Conservation (phyloP, 495 filamentous ascomycete species). For the Symbiotaphrina buchneri region DNA sequence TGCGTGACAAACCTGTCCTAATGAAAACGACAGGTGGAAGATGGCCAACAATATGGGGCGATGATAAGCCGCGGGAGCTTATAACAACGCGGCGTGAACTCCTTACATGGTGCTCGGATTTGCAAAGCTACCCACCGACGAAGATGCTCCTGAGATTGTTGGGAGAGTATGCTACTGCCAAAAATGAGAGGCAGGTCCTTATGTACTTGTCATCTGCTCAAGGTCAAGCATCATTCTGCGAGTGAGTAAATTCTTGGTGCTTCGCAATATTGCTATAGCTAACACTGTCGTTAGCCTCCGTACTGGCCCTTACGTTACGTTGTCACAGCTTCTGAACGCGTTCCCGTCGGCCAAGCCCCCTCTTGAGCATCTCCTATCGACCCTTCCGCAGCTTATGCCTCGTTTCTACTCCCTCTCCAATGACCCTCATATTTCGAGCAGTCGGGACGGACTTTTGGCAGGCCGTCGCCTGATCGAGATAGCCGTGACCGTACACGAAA, state of each 20-base stretch:
- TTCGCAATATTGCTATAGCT: neutral
- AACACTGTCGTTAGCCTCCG: conserved; percentile 26
- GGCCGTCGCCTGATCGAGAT: conserved; percentile 76
- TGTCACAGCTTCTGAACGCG: conserved; percentile 68
- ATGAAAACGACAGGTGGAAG: conserved; percentile 59
- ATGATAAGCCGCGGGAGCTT: conserved; percentile 63
- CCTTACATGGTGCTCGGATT: conserved; percentile 83
- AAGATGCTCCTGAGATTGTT: conserved; percentile 72
- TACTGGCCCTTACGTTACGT: conserved; percentile 63
- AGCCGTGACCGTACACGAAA: conserved; percentile 84
- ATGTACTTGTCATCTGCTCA: conserved; percentile 61
- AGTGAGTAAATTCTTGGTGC: conserved; percentile 3
- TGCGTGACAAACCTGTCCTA: conserved; percentile 60
- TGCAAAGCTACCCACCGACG: conserved; percentile 79
- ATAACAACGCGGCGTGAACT: conserved; percentile 77
- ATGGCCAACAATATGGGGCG: conserved; percentile 97
- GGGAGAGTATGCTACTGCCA: conserved; percentile 60
- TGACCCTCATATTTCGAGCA: conserved; percentile 70
- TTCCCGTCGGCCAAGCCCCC: conserved; percentile 84
- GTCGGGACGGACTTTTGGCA: conserved; percentile 34
- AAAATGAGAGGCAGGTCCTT: conserved; percentile 71
- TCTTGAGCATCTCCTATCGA: conserved; percentile 55
- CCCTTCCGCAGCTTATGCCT: conserved; percentile 75
- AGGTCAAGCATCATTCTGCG: conserved; percentile 4
- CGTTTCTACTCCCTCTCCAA: conserved; percentile 96